phyloP scores from a whole-genome alignment of 257 asterid genomes.

The Coffea canephora region DNA sequence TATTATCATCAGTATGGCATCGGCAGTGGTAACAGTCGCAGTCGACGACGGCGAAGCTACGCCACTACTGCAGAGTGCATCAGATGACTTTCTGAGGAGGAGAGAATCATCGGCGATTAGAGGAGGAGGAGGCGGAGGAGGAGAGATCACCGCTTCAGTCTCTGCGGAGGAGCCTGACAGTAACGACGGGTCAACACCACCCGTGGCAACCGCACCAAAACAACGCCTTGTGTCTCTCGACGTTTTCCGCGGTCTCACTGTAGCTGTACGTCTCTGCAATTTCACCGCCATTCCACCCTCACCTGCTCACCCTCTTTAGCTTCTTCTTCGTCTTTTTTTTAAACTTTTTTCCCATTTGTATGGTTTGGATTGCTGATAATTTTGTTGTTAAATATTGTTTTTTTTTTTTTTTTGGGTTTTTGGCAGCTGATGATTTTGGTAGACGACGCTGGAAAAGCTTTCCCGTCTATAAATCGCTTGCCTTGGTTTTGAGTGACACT shows the following conservation, averaged over 20 bases:
- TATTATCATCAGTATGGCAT: conserved; percentile 35
- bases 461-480: conserved; percentile 79
- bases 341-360: too few relatives aligned
- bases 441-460: conserved; percentile 91
- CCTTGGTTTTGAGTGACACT: conserved; percentile 95
- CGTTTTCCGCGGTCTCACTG: conserved; percentile 89
- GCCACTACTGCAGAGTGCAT: conserved; percentile 54
- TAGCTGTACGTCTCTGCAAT: conserved; percentile 51
- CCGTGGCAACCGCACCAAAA: conserved; percentile 34
- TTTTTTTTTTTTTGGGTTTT: background rate
- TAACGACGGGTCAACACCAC: conserved; percentile 20
- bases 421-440: conserved; percentile 85
- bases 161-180: conserved; percentile 17
- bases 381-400: background rate
- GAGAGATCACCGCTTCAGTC: conserved; percentile 30
- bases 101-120: conserved; percentile 1
- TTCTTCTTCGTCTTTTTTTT: background rate
- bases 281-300: background rate
- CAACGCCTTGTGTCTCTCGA: conserved; percentile 83
- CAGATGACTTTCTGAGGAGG: conserved; percentile 26
- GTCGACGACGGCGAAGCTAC: conserved; percentile 41
- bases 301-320: background rate
- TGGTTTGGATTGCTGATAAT: background rate
- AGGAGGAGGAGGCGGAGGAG: conserved; percentile 18
- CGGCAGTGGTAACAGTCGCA: conserved; percentile 41